Percentiles rank a stretch among this genome's conserved stretches.
Conservation (phyloP, 2,329 filamentous ascomycete genomes). For the Epichloe glyceriae region DNA sequence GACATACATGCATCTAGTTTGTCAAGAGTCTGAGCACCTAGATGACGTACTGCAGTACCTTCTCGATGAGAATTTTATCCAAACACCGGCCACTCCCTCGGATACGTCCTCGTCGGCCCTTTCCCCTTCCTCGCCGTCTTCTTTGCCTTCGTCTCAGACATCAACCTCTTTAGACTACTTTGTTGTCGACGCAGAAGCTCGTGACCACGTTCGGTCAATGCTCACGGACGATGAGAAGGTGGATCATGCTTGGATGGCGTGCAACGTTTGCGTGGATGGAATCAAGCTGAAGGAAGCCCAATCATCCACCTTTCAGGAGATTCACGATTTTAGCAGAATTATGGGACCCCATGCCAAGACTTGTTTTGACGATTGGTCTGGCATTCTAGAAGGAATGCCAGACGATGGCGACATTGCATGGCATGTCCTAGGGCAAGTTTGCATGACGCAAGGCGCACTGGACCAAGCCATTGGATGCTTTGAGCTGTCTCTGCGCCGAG, state of each 20-base stretch:
- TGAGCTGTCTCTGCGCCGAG: constrained; percentile 11
- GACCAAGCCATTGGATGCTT: constrained; percentile 16
- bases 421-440: constrained; percentile 21
- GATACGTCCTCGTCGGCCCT: constrained; percentile 5
- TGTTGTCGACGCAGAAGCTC: constrained; percentile 12
- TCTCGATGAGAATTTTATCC: constrained; percentile 14
- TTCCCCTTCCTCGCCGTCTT: constrained; percentile 8
- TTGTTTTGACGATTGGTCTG: constrained; percentile 15
- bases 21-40: constrained; percentile 10
- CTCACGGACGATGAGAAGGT: constrained; percentile 10
- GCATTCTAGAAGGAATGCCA: constrained; percentile 6
- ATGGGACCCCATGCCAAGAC: constrained; percentile 16
- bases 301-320: constrained; percentile 10
- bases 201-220: constrained; percentile 11
- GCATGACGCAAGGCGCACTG: constrained; percentile 14
- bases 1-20: constrained; percentile 5
- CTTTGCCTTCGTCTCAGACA: constrained; percentile 8
- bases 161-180: constrained; percentile 12
- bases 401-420: constrained; percentile 24
- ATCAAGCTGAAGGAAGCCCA: constrained; percentile 10
- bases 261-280: constrained; percentile 13
- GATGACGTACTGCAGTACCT: constrained; percentile 14
- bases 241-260: constrained; percentile 14
- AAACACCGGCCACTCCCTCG: constrained; percentile 7
- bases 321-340: constrained; percentile 14